Evolutionary conservation across 164 flowering plant species (phyloP).

Genomic region (Pachysandra terminalis): DNA sequence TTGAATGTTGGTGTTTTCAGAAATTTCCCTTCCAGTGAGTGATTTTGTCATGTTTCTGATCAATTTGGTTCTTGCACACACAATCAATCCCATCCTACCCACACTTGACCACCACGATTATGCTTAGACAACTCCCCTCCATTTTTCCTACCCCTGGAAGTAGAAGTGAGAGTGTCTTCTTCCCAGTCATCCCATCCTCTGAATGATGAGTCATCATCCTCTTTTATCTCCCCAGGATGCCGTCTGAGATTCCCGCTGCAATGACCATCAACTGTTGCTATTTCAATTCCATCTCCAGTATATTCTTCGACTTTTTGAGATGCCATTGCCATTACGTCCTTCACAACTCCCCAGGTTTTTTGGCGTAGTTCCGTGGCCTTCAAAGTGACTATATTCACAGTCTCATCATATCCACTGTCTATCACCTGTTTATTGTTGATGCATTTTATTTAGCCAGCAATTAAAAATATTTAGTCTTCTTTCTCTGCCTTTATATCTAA

Average conservation of each 20-base stretch:
- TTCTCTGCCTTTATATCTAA: not conserved
- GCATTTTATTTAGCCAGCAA: not conserved
- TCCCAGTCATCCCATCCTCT: slow-evolving; percentile 26
- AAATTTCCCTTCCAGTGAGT: not conserved
- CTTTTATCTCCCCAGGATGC: not conserved
- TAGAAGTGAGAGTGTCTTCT: slow-evolving; percentile 7
- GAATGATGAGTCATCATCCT: not conserved
- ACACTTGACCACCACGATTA: slow-evolving; percentile 7
- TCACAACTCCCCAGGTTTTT: slow-evolving; percentile 21
- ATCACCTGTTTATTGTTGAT: slow-evolving; percentile 10
- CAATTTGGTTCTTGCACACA: no score
- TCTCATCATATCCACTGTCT: slow-evolving; percentile 22
- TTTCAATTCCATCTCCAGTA: slow-evolving; percentile 12
- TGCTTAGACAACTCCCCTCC: slow-evolving; percentile 1
- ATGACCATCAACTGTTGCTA: not conserved
- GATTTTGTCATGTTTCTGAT: no score
- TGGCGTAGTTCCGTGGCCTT: slow-evolving; percentile 22
- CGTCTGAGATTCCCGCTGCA: not conserved
- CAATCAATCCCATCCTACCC: slow-evolving; percentile 22
- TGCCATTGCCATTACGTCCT: slow-evolving; percentile 21
- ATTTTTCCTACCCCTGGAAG: not conserved
- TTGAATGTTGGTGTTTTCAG: no score
- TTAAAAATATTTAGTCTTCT: not conserved
- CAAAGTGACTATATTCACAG: slow-evolving; percentile 15
- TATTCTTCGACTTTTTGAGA: slow-evolving; percentile 19